phyloP scores from a whole-genome alignment of 176 grass and related monocot genomes.

The Zoysia pacifica region DNA sequence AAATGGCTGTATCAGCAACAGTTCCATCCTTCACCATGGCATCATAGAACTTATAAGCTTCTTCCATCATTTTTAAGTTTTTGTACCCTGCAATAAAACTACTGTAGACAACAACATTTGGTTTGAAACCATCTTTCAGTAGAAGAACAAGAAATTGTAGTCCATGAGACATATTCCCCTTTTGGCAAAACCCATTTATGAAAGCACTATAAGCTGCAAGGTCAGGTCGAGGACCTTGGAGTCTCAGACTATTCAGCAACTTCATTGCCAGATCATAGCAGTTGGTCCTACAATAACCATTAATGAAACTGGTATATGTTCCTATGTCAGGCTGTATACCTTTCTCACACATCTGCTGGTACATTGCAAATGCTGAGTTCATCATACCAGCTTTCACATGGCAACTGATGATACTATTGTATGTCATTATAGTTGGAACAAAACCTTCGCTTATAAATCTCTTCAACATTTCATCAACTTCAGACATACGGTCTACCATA shows the following conservation, averaged over 20 bases:
- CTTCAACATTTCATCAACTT: constrained; percentile 68
- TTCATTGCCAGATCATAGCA: constrained; percentile 76
- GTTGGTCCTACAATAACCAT: constrained; percentile 65
- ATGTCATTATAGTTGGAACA: constrained; percentile 67
- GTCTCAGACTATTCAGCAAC: constrained; percentile 64
- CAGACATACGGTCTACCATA: constrained; percentile 39
- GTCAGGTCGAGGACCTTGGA: constrained; percentile 56
- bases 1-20: constrained; percentile 56
- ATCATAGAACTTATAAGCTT: constrained; percentile 56
- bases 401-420: constrained; percentile 85
- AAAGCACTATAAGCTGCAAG: constrained; percentile 54
- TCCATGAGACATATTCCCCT: constrained; percentile 76
- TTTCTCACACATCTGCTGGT: constrained; percentile 61
- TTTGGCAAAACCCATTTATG: constrained; percentile 61
- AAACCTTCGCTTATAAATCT: constrained; percentile 76
- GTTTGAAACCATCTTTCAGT: constrained; percentile 62
- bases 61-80: constrained; percentile 60
- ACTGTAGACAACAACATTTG: constrained; percentile 61
- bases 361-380: constrained; percentile 49
- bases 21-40: constrained; percentile 66
- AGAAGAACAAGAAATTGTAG: constrained; percentile 59
- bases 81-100: constrained; percentile 84
- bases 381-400: constrained; percentile 66
- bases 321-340: constrained; percentile 60
- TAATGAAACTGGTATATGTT: constrained; percentile 88